Evolutionary conservation across 345 rosid genomes (phyloP), one percentile per base, ranked within the genome.

Genomic region (Raphanus sativus): DNA sequence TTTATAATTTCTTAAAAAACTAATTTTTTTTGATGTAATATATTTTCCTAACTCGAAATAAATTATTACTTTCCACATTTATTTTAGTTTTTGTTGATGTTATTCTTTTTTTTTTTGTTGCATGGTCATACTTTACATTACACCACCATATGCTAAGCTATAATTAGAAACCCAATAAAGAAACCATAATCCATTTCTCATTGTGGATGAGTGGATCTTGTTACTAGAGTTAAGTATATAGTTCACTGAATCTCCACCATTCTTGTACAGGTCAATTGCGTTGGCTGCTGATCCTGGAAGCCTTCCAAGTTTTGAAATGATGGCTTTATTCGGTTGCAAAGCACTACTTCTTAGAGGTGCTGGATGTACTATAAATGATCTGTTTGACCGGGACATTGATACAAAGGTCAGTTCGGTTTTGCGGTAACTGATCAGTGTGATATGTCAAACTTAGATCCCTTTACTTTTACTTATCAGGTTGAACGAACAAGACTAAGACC

Each of bases 361-460:
- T 56, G 98, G 93, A 13, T 92, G 98, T 76, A 92, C 98, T 48
- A 10, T 94, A 52, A 94, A 94, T 83, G 98, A 94, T 81, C 95
- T 92, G 56, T 88, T 94, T 75, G 98, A 94, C 82, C 87, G 86
- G 64, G 92, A 92, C 85, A 94, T 94, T 59, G 98, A 94, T 76
- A 86, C 86, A 16, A 81, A 77, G 96, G 96, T 91, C 75, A 73
- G 52, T 73, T 30, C 9, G 45, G 2, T 38, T 8, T 10, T 38
- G 45, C 13, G 4, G 13, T 38, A 38, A 32, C 60, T 6, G 13
- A 28, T 21, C 6, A 30, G 10, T 38, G 10, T 38, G 45, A 38
- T 32, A 32, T 38, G 45, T 38, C 45, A 38, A 38, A 38, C 11
- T 38, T 38, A 38, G 3, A 38, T 9, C 13, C 12, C 45, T 38